Conservation (phyloP, 2,329 filamentous ascomycete genomes). For the Exophiala bonariae region DNA sequence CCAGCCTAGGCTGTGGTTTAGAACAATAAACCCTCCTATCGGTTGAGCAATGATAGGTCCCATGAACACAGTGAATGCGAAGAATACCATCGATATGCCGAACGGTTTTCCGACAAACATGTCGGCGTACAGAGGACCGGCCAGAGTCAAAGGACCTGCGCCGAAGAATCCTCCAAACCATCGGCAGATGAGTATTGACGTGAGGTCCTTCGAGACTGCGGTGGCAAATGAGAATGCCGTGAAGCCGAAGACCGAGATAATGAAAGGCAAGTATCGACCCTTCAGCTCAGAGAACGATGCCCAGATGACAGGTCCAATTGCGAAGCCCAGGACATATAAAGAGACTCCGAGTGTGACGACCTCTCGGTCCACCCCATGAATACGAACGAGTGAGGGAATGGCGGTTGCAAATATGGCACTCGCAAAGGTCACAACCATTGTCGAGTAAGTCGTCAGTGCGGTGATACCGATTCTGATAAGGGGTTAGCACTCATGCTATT, state of each 20-base stretch:
- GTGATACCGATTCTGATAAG: constrained; percentile 1
- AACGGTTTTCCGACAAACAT: constrained; percentile 46
- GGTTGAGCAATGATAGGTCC: constrained; percentile 41
- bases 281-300: constrained; percentile 54
- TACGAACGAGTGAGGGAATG: constrained; percentile 15
- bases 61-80: constrained; percentile 38
- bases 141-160: constrained; percentile 52
- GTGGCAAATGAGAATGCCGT: constrained; percentile 50
- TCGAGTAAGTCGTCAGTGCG: constrained; percentile 14
- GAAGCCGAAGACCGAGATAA: constrained; percentile 52
- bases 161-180: constrained; percentile 56
- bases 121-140: constrained; percentile 56
- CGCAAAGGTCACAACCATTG: constrained; percentile 26
- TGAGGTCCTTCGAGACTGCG: constrained; percentile 50
- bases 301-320: constrained; percentile 48
- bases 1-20: constrained; percentile 37
- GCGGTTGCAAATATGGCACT: constrained; percentile 27
- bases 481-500: background rate
- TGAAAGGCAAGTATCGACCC: constrained; percentile 48
- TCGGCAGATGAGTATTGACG: constrained; percentile 52
- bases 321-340: constrained; percentile 47
- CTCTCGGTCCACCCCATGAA: constrained; percentile 26
- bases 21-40: constrained; percentile 38
- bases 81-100: constrained; percentile 37
- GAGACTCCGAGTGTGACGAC: constrained; percentile 39